A percentile compares a stretch with the other conserved stretches of the same genome.
Evolutionary conservation across 139 green algal genomes (phyloP).

Genomic region (Microglena sp.): DNA sequence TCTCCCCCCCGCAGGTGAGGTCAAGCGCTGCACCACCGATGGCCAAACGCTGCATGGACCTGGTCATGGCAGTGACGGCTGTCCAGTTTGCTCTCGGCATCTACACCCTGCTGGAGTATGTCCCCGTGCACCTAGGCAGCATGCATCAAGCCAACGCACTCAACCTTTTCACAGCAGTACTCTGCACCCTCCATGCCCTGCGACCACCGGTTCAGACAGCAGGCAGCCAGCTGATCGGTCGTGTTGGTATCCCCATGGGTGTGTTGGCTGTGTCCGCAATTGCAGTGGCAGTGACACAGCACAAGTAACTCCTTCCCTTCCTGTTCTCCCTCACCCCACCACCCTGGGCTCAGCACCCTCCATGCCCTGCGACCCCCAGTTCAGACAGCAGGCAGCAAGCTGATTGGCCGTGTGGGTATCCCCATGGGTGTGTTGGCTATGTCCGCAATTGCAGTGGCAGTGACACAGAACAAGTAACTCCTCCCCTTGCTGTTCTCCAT

Average conservation of each 20-base stretch:
- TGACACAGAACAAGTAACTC: conserved; percentile 32
- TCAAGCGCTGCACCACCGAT: background rate
- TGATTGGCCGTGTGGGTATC: conserved; percentile 22
- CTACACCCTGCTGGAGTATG: conserved; percentile 78
- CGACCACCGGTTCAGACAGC: conserved; percentile 19
- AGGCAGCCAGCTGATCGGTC: conserved; percentile 7
- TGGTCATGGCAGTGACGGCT: conserved; percentile 39
- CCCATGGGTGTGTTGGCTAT: conserved; percentile 36
- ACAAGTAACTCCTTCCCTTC: too few relatives aligned
- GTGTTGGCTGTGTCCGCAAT: conserved; percentile 33
- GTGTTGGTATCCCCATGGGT: conserved; percentile 33
- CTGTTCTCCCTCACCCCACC: too few relatives aligned
- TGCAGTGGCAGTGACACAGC: conserved; percentile 33
- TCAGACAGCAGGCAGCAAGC: background rate
- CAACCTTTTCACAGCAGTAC: conserved; percentile 74
- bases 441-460: conserved; percentile 32
- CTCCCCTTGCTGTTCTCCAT: too few relatives aligned
- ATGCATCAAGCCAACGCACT: conserved; percentile 70
- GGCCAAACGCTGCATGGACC: conserved; percentile 37
- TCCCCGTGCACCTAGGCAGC: conserved; percentile 72
- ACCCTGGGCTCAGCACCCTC: conserved; percentile 73
- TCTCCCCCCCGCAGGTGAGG: background rate
- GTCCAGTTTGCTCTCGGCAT: conserved; percentile 68
- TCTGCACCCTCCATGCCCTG: conserved; percentile 73
- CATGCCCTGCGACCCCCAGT: conserved; percentile 51